Evolutionary conservation across 352 stramenopile genomes (phyloP), one percentile per base, ranked within the genome.

Genomic region (Phytophthora meadii): DNA sequence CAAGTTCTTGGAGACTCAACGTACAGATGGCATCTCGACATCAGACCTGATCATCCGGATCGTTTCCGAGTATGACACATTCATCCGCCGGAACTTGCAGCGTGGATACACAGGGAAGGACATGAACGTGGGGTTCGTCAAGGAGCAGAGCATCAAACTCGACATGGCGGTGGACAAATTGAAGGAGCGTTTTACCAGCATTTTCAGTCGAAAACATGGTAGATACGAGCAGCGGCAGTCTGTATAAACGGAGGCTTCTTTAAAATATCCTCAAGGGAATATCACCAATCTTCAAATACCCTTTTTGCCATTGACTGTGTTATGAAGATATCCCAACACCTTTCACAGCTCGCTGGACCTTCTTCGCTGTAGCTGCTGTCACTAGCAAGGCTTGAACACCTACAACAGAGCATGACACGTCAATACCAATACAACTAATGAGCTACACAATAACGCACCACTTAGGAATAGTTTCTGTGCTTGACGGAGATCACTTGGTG

Each of bases 31-130:
- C 24, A 96, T 97, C 46, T 96, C 88, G 19, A 96, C 89, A 19
- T 96, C 84, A 14, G 89, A 96, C 45, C 76, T 97, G 41, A 97
- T 97, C 66, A 95, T 92, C 44, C 85, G 88, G 36, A 94, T 95
- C 69, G 92, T 97, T 34, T 77, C 85, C n/a, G 85, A 97, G 79
- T 97, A 97, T 65, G 90, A 97, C 70, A 96, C 89, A 54, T 97
- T 96, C 69, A 95, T 97, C 66, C 79, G 86, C 28, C 84, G 90
- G 51, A 97, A 97, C 64, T 65, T 97, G 48, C 74, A 94, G 70
- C 86, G 89, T 42, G 90, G 89, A 0, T 96, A 97, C 76, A 88
- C 89, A 17, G 90, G 89, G 56, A 97, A 96, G 66, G 90, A 97
- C 30, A 96, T 97, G 87, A 97, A 97, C 45, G 87, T 96, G 50